phyloP scores from a whole-genome alignment of 2,329 filamentous ascomycete species.

The Penicillium sp. region DNA sequence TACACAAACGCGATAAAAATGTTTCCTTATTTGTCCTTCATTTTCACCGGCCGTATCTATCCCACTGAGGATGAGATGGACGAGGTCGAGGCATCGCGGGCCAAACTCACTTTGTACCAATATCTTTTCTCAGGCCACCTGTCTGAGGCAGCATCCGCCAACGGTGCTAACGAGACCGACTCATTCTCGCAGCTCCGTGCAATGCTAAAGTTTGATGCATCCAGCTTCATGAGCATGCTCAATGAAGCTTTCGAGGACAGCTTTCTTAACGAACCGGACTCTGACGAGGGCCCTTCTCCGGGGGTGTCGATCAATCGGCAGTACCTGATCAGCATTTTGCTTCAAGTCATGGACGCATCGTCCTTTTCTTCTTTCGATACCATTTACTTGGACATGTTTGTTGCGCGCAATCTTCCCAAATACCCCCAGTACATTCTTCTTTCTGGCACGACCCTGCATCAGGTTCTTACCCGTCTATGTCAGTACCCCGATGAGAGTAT shows the following conservation, averaged over 20 bases:
- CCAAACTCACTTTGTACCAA: slow-evolving; percentile 86
- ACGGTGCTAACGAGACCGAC: slow-evolving; percentile 55
- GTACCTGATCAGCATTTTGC: slow-evolving; percentile 82
- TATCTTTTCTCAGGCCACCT: slow-evolving; percentile 81
- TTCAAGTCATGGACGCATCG: slow-evolving; percentile 76
- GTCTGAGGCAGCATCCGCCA: slow-evolving; percentile 12
- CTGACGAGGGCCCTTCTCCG: slow-evolving; percentile 54
- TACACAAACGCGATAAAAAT: slow-evolving; percentile 74
- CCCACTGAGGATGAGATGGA: slow-evolving; percentile 73
- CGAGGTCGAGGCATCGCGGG: slow-evolving; percentile 66
- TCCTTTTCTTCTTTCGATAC: slow-evolving; percentile 74
- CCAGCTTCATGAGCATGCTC: slow-evolving; percentile 88
- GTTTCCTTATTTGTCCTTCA: slow-evolving; percentile 91
- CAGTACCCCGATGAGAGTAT: slow-evolving; percentile 74
- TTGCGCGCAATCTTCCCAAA: slow-evolving; percentile 91
- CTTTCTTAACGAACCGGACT: slow-evolving; percentile 75
- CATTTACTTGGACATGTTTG: slow-evolving; percentile 97
- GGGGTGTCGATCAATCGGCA: slow-evolving; percentile 76
- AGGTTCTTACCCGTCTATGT: slow-evolving; percentile 76
- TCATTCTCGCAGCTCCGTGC: slow-evolving; percentile 81
- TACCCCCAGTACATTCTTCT: slow-evolving; percentile 94
- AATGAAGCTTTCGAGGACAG: slow-evolving; percentile 97
- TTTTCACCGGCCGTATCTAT: slow-evolving; percentile 84
- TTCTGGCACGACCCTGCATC: slow-evolving; percentile 77
- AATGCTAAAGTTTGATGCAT: slow-evolving; percentile 80